Evolutionary conservation across 75 land plant genomes (phyloP).

Genomic region (Selaginella tamariscina): DNA sequence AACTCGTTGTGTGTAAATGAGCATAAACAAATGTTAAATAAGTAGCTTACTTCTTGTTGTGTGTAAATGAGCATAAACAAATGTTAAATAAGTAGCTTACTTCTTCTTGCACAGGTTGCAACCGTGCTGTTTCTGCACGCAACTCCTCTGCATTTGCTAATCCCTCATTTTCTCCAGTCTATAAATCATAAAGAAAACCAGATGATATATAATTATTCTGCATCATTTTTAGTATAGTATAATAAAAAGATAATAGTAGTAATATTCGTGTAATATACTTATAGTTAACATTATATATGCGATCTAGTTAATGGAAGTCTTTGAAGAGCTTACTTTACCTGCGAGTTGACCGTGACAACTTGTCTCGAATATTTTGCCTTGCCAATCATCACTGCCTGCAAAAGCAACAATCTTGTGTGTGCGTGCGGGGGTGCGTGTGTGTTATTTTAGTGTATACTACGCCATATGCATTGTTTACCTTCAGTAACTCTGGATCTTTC

Average conservation of each 20-base stretch:
- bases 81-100: neutral
- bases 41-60: neutral
- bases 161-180: neutral
- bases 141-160: neutral
- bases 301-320: too few species aligned
- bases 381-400: conserved; percentile 60
- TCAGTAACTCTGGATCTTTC: conserved; percentile 66
- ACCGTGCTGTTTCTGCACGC: neutral
- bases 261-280: too few species aligned
- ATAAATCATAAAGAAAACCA: neutral
- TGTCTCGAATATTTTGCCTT: conserved; percentile 33
- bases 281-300: too few species aligned
- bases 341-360: conserved; percentile 10
- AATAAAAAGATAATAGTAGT: too few species aligned
- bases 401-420: neutral
- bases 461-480: conserved; percentile 22
- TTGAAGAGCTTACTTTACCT: neutral
- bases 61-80: too few species aligned
- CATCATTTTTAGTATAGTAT: too few species aligned
- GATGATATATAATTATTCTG: too few species aligned
- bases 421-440: too few species aligned
- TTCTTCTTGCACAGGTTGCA: neutral
- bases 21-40: neutral
- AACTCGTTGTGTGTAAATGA: too few species aligned
- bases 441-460: too few species aligned